Base-by-base conservation (phyloP, 2,329 filamentous ascomycete genomes). In the Penicillium digitatum region DNA sequence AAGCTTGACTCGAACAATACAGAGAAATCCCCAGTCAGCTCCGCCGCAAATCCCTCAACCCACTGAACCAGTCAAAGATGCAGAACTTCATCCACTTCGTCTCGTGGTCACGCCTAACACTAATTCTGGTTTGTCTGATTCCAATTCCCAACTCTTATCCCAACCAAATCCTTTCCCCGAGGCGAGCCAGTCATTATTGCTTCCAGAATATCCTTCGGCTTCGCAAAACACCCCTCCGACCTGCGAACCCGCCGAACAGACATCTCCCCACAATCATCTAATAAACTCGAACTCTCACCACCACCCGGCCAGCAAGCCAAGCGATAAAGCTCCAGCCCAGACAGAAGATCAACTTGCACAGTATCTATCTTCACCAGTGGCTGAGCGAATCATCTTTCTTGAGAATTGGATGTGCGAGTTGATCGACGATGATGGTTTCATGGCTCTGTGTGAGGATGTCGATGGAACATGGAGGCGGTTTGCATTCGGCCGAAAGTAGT, bases 351-450 rank as follows among this genome's bases (percentile, higher is more conserved):
- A 73, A 34, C 54, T 76, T 5, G 62, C 70, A 1, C 48, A 61
- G 12, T 76, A 74, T 40, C 51, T 70, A 0, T 58, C 63, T 7
- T 60, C 61, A 1, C 68, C 72, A 0, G 67, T 62, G 1, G 34
- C 62, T 3, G 71, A 76, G 50, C 69, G 74, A 16, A 63, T 66
- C 11, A 62, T 61, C 2, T 58, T 68, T 10, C 58, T 77, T 10
- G 71, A 73, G 54, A 68, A 69, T 35, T 78, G 74, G 70, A 69
- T 78, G 42, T 77, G 74, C 46, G 59, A 68, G 14, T 66, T 75
- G 49, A 62, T 78, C 1, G 71, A 77, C 29, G 70, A 76, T 26
- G 73, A 76, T 24, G 62, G 53, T 3, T 78, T 78, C 49, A 57
- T 73, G 26, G 57, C 62, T 26, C 62, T 78, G 12, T 76, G 73